Evolutionary conservation across 2,329 filamentous ascomycete species (phyloP).

Genomic region (Cryphonectria nitschkei): DNA sequence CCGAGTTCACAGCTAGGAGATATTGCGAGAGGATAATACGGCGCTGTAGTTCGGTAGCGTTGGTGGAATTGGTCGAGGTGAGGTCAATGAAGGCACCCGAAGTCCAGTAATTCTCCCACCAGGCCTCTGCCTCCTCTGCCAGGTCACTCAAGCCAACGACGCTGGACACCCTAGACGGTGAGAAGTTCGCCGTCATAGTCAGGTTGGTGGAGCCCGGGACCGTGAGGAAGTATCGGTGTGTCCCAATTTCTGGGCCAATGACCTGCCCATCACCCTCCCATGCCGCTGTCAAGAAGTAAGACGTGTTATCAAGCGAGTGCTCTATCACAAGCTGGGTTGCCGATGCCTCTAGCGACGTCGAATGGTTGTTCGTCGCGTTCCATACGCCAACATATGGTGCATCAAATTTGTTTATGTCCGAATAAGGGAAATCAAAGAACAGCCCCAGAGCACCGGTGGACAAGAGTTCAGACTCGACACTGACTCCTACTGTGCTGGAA

Average conservation of each 20-base stretch:
- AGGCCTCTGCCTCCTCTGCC: conserved; percentile 40
- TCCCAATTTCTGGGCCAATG: conserved; percentile 38
- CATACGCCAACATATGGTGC: conserved; percentile 57
- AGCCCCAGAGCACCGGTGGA: conserved; percentile 44
- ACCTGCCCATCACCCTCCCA: conserved; percentile 45
- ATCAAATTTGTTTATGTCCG: conserved; percentile 55
- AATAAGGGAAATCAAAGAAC: conserved; percentile 57
- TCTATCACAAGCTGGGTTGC: conserved; percentile 42
- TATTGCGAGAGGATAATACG: conserved; percentile 58
- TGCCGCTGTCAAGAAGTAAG: conserved; percentile 44
- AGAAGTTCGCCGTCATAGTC: conserved; percentile 40
- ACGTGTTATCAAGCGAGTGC: conserved; percentile 48
- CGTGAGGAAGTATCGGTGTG: conserved; percentile 49
- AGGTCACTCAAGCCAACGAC: conserved; percentile 36
- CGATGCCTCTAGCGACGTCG: conserved; percentile 40
- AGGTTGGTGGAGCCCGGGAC: conserved; percentile 33
- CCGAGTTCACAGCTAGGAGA: conserved; percentile 55
- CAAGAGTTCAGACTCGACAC: conserved; percentile 47
- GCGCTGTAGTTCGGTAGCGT: conserved; percentile 55
- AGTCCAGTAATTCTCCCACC: conserved; percentile 56
- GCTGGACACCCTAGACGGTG: conserved; percentile 32
- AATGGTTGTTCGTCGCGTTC: conserved; percentile 50
- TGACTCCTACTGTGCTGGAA: conserved; percentile 51
- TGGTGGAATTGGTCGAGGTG: conserved; percentile 41
- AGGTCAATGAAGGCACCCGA: conserved; percentile 56